A percentile compares a stretch with the other conserved stretches of the same genome.
Evolutionary conservation across 73 alveolate genomes (phyloP).

Genomic region (Stentor coeruleus): DNA sequence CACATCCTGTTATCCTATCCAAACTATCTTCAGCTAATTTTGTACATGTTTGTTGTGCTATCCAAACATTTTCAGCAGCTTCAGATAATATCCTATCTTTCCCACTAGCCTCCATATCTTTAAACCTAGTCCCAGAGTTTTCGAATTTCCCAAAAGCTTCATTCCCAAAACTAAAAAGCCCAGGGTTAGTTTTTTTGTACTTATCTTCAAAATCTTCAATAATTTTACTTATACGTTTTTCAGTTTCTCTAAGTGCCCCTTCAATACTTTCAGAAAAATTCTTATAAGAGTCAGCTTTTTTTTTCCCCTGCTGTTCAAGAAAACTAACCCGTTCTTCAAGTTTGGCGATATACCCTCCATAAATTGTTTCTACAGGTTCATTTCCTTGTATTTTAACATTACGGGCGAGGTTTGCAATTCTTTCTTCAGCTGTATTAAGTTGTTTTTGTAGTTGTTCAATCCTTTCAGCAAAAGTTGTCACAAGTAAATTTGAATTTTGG

Average conservation of each 20-base stretch:
- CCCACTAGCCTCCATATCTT: not conserved
- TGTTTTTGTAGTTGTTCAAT: not conserved
- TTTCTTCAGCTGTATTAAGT: not conserved
- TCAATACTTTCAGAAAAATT: not conserved
- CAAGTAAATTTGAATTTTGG: not conserved
- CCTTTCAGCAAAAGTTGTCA: not conserved
- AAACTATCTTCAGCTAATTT: constrained; percentile 2
- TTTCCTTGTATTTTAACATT: not conserved
- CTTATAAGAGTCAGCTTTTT: not conserved
- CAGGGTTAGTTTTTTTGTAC: not conserved
- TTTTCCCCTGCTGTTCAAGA: not conserved
- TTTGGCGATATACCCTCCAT: not conserved
- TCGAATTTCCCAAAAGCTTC: not conserved
- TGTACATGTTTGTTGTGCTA: constrained; percentile 16
- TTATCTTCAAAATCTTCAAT: not conserved
- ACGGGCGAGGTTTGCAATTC: not conserved
- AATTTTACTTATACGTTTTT: not conserved
- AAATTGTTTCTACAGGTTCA: not conserved
- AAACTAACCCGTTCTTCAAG: not conserved
- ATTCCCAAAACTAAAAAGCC: not conserved
- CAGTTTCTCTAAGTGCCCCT: not conserved
- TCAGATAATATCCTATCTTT: not conserved
- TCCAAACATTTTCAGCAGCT: constrained; percentile 21
- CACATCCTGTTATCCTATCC: not conserved
- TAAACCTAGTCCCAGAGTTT: not conserved